Evolutionary conservation across 1,284 basidiomycete genomes (phyloP), one percentile per base, ranked within the genome.

Genomic region (Boletus semigastroideus): DNA sequence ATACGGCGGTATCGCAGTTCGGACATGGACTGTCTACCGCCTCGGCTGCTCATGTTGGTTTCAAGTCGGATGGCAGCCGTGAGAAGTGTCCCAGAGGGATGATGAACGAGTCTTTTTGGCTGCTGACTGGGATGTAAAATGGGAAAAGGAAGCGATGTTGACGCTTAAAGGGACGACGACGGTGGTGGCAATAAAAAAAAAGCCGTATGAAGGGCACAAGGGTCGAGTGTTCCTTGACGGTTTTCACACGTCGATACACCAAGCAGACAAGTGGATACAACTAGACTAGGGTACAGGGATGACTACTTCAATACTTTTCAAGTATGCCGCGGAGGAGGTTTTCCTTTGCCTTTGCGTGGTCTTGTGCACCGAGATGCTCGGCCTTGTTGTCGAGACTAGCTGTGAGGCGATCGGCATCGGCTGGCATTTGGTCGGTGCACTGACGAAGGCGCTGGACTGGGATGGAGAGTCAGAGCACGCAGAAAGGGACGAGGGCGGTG

Each of bases 1-100:
- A 98, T 77, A 52, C 95, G 79, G 44, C 95, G 84, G 59, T 98
- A 86, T 82, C 96, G 97, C 67, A 98, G 86, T 81, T 98, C 95
- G 48, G 90, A 91, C 93, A 98, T 96, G 62, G 90, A 88, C 76
- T 91, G 89, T 74, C 83, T 83, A 61, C 81, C 81, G 37, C 78
- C 79, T 59, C 83, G 76, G 53, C 72, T 70, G 67, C 78, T 83
- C 83, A 84, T 91, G 64, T 53, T 66, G 34, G 62, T 31, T 48
- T 49, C 40, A 38, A 3, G 25, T 42, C 14, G 30, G 42, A 44
- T 42, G 30, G 43, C 5, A 34, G 20, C 52, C 62, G 25, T 36
- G 44, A 20, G 36, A 50, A 17, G 40, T 25, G 61, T 56, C 33
- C n/a, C n/a, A n/a, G n/a, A 53, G 50, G 34, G 33, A 16, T 43